A percentile compares a stretch with the other conserved stretches of the same genome.
Conservation (phyloP, 768 basidiomycete genomes). For the Boletellus sp. region DNA sequence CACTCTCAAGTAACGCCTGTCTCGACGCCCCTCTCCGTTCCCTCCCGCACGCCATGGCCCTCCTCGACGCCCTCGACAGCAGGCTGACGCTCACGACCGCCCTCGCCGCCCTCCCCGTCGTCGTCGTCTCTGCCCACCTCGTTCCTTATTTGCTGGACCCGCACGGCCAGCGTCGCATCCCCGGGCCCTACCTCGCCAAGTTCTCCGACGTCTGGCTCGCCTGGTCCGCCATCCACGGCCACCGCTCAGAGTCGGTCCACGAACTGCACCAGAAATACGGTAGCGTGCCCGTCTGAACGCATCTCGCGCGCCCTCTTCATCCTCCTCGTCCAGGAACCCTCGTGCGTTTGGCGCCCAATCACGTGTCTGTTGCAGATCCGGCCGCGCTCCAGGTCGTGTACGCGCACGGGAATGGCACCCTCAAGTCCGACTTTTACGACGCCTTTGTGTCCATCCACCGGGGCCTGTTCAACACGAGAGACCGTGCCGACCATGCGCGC, state of each 20-base stretch:
- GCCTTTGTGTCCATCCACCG: slow-evolving; percentile 72
- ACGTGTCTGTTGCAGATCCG: slow-evolving; percentile 74
- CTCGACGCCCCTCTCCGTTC: neutral
- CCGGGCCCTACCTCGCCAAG: slow-evolving; percentile 69
- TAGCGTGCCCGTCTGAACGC: slow-evolving; percentile 26
- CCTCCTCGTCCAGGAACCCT: slow-evolving; percentile 45
- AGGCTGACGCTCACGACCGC: slow-evolving; percentile 3
- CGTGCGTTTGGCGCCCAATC: slow-evolving; percentile 72
- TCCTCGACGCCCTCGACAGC: slow-evolving; percentile 8
- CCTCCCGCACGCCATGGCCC: slow-evolving; percentile 13
- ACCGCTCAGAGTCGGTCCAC: slow-evolving; percentile 74
- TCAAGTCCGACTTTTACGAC: slow-evolving; percentile 77
- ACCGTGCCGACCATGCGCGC: slow-evolving; percentile 73
- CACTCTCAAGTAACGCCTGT: too few relatives aligned
- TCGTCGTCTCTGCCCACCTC: slow-evolving; percentile 30
- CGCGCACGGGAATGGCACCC: slow-evolving; percentile 79
- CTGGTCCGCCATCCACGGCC: slow-evolving; percentile 58
- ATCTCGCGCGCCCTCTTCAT: neutral
- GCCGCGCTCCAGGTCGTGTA: slow-evolving; percentile 73
- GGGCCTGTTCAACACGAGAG: slow-evolving; percentile 76
- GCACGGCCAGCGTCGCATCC: slow-evolving; percentile 54
- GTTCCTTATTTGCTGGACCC: slow-evolving; percentile 55
- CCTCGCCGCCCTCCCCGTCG: slow-evolving; percentile 13
- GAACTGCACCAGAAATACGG: slow-evolving; percentile 71
- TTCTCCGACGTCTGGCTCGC: slow-evolving; percentile 76